A percentile compares a stretch with the other conserved stretches of the same genome.
These are phyloP conservation scores for Penicillium sp. DNA, from an alignment of 2,329 filamentous ascomycete species.

Conservation along the genomic window DNA sequence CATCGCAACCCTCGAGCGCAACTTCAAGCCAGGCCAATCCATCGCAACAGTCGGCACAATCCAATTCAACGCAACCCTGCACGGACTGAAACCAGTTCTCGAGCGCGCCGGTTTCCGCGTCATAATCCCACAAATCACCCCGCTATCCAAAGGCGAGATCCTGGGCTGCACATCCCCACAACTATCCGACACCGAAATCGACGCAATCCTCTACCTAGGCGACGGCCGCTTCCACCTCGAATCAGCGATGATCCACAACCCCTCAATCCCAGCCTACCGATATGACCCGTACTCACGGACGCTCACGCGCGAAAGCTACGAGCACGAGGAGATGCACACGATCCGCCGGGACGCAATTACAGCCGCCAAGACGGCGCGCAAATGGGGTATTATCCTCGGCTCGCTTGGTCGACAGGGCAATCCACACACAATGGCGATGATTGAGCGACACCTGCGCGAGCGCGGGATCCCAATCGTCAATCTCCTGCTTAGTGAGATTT, in stretches of 20 bases:
- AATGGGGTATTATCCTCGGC: constrained; percentile 94
- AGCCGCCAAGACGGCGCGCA: constrained; percentile 69
- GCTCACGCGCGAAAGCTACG: constrained; percentile 86
- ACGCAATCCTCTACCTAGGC: constrained; percentile 82
- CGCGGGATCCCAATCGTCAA: constrained; percentile 78
- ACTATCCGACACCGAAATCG: constrained; percentile 58
- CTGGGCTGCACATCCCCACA: constrained; percentile 92
- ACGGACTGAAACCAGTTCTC: constrained; percentile 72
- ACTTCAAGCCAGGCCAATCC: constrained; percentile 78
- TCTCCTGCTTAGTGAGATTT: constrained; percentile 87
- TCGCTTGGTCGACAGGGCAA: constrained; percentile 92
- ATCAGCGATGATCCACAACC: constrained; percentile 99
- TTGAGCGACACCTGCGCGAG: constrained; percentile 70
- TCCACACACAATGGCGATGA: constrained; percentile 81
- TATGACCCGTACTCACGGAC: constrained; percentile 96
- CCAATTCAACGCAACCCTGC: constrained; percentile 96
- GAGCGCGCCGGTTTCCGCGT: constrained; percentile 81
- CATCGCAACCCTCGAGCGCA: constrained; percentile 78
- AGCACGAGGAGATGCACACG: constrained; percentile 83
- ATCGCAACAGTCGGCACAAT: constrained; percentile 95
- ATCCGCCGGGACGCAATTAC: constrained; percentile 73
- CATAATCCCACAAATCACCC: constrained; percentile 85
- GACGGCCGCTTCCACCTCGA: constrained; percentile 95
- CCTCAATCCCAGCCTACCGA: constrained; percentile 80
- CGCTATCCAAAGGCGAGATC: constrained; percentile 91